Percentiles rank a stretch among this genome's conserved stretches.
Evolutionary conservation across 78 protist genomes (phyloP).

Genomic region (Dictyostelium capitatum): DNA sequence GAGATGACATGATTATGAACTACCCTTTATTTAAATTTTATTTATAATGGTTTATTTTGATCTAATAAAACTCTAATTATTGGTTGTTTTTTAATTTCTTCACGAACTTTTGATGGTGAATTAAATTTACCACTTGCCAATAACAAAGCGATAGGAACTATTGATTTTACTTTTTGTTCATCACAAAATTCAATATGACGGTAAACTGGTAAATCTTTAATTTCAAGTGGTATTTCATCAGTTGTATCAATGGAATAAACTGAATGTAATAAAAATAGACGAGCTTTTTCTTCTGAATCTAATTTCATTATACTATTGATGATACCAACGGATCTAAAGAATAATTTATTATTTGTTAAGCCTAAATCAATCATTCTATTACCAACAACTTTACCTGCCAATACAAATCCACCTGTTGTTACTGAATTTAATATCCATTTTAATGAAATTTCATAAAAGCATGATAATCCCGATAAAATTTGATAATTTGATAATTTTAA

Average conservation of each 20-base stretch:
- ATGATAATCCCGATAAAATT: neutral
- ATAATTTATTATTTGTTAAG: constrained; percentile 89
- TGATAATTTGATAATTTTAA: neutral
- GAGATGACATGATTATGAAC: too few species aligned
- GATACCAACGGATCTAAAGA: constrained; percentile 83
- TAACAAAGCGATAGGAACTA: constrained; percentile 51
- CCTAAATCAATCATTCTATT: constrained; percentile 92
- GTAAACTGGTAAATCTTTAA: constrained; percentile 44
- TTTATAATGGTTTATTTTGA: constrained; percentile 27
- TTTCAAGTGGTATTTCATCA: neutral
- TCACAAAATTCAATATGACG: constrained; percentile 62
- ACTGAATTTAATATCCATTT: constrained; percentile 86
- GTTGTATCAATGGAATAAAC: constrained; percentile 23
- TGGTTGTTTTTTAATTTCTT: constrained; percentile 28
- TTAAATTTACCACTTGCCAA: constrained; percentile 48
- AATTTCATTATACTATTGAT: constrained; percentile 40
- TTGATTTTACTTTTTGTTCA: constrained; percentile 7
- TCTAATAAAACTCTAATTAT: constrained; percentile 30
- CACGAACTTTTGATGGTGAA: constrained; percentile 45
- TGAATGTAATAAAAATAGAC: constrained; percentile 35
- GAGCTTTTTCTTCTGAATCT: neutral
- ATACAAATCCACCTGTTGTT: constrained; percentile 90
- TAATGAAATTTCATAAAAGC: constrained; percentile 76
- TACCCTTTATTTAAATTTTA: too few species aligned
- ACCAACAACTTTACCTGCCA: constrained; percentile 84